phyloP scores from a whole-genome alignment of 345 rosid genomes.

The Corchorus olitorius region DNA sequence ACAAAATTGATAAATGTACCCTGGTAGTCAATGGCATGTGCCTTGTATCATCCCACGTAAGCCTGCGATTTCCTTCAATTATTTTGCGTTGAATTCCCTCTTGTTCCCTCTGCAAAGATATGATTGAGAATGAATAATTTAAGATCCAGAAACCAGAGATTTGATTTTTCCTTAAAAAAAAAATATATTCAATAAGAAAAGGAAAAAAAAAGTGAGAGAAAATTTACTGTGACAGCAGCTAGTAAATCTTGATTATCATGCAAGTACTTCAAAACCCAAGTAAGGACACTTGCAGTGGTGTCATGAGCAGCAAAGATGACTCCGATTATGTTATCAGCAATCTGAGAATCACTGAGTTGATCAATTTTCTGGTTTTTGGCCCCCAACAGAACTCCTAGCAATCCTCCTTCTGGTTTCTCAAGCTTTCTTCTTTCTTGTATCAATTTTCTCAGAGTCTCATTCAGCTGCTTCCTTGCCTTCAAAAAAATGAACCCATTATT shows the following conservation, averaged over 20 bases:
- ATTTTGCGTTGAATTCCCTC: constrained; percentile 50
- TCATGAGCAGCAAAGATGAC: constrained; percentile 97
- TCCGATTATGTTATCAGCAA: constrained; percentile 91
- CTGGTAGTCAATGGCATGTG: constrained; percentile 81
- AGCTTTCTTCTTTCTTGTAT: constrained; percentile 66
- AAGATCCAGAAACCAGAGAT: not conserved
- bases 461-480: constrained; percentile 74
- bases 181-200: no score
- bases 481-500: not conserved
- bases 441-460: constrained; percentile 51
- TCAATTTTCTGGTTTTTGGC: constrained; percentile 45
- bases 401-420: constrained; percentile 50
- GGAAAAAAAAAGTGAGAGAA: not conserved
- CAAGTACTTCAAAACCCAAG: constrained; percentile 88
- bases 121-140: not conserved
- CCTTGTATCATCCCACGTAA: constrained; percentile 89
- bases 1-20: constrained; percentile 39
- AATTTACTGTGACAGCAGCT: constrained; percentile 62
- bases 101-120: constrained; percentile 65
- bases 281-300: constrained; percentile 82
- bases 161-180: not conserved
- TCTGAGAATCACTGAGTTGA: constrained; percentile 69
- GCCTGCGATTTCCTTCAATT: constrained; percentile 49
- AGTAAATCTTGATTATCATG: constrained; percentile 64
- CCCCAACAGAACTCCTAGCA: constrained; percentile 62